These are phyloP conservation scores for Schizophyllum amplum DNA, from an alignment of 1,284 basidiomycete species.

Conservation along the genomic window DNA sequence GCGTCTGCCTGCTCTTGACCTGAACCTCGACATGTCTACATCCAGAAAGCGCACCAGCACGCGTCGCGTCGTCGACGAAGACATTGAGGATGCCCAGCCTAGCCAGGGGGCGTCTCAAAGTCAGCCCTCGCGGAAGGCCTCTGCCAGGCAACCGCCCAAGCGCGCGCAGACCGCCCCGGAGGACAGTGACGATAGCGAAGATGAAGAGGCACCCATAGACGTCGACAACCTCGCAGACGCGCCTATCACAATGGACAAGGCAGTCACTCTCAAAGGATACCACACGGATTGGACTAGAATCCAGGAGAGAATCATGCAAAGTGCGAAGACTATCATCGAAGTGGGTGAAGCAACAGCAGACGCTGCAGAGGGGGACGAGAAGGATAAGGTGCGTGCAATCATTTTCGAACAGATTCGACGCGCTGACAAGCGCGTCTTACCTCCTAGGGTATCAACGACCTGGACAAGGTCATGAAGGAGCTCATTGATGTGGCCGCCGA, in stretches of 20 bases:
- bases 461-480: constrained; percentile 58
- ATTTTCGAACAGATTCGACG: not conserved
- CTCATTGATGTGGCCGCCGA: constrained; percentile 58
- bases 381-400: constrained; percentile 36
- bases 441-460: constrained; percentile 39
- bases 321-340: constrained; percentile 40
- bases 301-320: constrained; percentile 35
- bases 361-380: constrained; percentile 44
- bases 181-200: constrained; percentile 33
- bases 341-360: constrained; percentile 58
- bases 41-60: constrained; percentile 33
- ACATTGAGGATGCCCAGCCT: constrained; percentile 31
- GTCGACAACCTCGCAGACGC: constrained; percentile 52
- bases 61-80: constrained; percentile 48
- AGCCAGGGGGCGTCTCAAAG: constrained; percentile 19
- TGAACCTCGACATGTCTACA: constrained; percentile 29
- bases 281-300: constrained; percentile 53
- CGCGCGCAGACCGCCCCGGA: constrained; percentile 17
- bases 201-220: constrained; percentile 43
- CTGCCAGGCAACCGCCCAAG: constrained; percentile 25
- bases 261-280: constrained; percentile 44
- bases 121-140: constrained; percentile 39
- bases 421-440: not conserved
- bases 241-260: constrained; percentile 44
- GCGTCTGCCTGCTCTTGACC: constrained; percentile 16